phyloP scores from a whole-genome alignment of 768 basidiomycete genomes.

The Myochromella boudieri region DNA sequence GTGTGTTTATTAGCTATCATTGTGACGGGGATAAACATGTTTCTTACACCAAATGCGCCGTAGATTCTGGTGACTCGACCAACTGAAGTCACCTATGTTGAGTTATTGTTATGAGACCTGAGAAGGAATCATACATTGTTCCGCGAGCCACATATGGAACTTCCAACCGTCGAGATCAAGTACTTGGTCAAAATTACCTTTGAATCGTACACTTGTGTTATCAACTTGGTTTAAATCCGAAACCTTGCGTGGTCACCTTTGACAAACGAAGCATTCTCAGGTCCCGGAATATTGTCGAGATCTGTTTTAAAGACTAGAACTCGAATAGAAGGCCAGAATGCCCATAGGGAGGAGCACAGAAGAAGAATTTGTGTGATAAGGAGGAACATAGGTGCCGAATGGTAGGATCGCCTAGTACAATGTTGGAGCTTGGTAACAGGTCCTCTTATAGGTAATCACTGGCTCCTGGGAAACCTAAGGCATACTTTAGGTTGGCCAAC shows the following conservation, averaged over 20 bases:
- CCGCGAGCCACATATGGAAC: slow-evolving; percentile 10
- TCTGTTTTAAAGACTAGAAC: slow-evolving; percentile 19
- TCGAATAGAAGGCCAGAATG: slow-evolving; percentile 17
- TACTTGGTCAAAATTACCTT: slow-evolving; percentile 20
- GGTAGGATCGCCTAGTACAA: too few relatives aligned
- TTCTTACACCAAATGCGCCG: slow-evolving; percentile 17
- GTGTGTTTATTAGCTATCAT: slow-evolving; percentile 14
- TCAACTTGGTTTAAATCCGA: neutral
- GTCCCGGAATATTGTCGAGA: slow-evolving; percentile 36
- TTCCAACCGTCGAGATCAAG: slow-evolving; percentile 18
- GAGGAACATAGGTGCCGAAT: slow-evolving; percentile 11
- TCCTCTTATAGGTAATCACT: too few relatives aligned
- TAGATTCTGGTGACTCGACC: slow-evolving; percentile 15
- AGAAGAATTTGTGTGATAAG: neutral
- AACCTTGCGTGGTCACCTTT: slow-evolving; percentile 21
- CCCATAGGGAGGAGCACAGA: slow-evolving; percentile 11
- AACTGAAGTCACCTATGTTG: neutral
- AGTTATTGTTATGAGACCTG: neutral
- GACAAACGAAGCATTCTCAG: slow-evolving; percentile 25
- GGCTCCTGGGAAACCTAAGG: too few relatives aligned
- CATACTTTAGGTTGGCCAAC: too few relatives aligned
- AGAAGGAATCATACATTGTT: slow-evolving; percentile 11
- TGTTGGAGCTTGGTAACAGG: too few relatives aligned
- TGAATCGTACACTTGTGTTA: neutral
- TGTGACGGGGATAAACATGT: neutral